Base-by-base conservation (phyloP, 768 basidiomycete species). In the Tylopilus cervinicoccineus region DNA sequence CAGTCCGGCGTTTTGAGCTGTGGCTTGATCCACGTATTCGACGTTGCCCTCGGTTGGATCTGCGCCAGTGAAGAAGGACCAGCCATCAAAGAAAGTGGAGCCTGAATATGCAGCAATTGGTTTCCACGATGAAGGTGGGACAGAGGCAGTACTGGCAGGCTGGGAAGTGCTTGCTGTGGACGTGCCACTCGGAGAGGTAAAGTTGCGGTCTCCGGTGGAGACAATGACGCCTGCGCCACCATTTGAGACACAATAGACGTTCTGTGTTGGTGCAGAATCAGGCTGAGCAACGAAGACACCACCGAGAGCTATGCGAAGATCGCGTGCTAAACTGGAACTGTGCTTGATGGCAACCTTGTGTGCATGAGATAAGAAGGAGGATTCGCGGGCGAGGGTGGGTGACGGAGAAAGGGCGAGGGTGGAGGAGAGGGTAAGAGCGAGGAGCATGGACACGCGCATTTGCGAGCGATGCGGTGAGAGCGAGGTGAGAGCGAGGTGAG, bases 11-110 rank as follows among this genome's bases (percentile, higher is more conserved):
- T 72, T 69, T 63, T 73, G 83, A 36, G 79, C 87, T 37, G 79
- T 77, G 48, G 56, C 55, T 59, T 83, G 73, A 61, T 83, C 76
- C 5, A 89, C 70, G 64, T 83, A 93, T 52, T 80, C 68, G 28
- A 89, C 88, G 28, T 70, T 69, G 28, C 87, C 88, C 54, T 83
- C 67, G 0, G 93, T 96, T 5, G 93, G 91, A 71, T 95, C 93
- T 10, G 71, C 56, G 26, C 55, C 66, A 9, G 75, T 78, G 61
- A 72, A 83, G 70, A 94, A 95, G 57, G 78, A 62, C 86, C 86
- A 94, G 39, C 83, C 85, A 60, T 87, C 72, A 52, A 93, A 95
- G 73, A 96, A 96, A 34, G 73, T 75, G 40, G 69, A 71, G 17
- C 90, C 92, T 41, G 75, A 66, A 65, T 85, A 83, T 14, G 72